Evolutionary conservation across 768 basidiomycete genomes (phyloP).

Genomic region (Vishniacozyma victoriae): DNA sequence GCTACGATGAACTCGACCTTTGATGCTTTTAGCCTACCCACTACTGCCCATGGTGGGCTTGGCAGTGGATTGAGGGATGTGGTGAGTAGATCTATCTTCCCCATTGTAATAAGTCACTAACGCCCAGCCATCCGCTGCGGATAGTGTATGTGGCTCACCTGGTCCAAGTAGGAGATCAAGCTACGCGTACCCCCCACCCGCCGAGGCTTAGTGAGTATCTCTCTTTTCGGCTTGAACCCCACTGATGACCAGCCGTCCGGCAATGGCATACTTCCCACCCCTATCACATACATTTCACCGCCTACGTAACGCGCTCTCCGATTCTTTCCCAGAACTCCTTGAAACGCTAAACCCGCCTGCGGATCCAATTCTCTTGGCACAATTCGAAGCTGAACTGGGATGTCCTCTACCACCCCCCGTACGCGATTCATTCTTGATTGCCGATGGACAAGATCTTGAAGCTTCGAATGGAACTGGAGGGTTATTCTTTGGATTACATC

Average conservation of each 20-base stretch:
- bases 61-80: conserved; percentile 3
- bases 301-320: conserved; percentile 69
- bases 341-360: conserved; percentile 94
- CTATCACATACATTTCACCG: conserved; percentile 78
- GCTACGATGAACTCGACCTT: conserved; percentile 67
- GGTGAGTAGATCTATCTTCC: conserved; percentile 8
- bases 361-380: conserved; percentile 67
- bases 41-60: conserved; percentile 31
- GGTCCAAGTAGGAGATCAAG: conserved; percentile 34
- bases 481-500: conserved; percentile 89
- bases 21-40: conserved; percentile 82
- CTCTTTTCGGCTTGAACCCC: background rate
- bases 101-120: background rate
- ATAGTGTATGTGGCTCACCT: conserved; percentile 35
- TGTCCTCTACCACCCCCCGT: conserved; percentile 67
- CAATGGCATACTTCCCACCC: conserved; percentile 59
- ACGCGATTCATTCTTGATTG: conserved; percentile 80
- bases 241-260: conserved; percentile 9
- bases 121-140: conserved; percentile 7
- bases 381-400: conserved; percentile 78
- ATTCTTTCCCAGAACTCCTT: conserved; percentile 87
- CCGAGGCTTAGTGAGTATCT: conserved; percentile 23
- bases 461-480: conserved; percentile 64
- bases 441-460: conserved; percentile 84
- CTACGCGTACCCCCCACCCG: conserved; percentile 24